phyloP scores from a whole-genome alignment of 768 basidiomycete species.

The Rhodotorula toruloides region DNA sequence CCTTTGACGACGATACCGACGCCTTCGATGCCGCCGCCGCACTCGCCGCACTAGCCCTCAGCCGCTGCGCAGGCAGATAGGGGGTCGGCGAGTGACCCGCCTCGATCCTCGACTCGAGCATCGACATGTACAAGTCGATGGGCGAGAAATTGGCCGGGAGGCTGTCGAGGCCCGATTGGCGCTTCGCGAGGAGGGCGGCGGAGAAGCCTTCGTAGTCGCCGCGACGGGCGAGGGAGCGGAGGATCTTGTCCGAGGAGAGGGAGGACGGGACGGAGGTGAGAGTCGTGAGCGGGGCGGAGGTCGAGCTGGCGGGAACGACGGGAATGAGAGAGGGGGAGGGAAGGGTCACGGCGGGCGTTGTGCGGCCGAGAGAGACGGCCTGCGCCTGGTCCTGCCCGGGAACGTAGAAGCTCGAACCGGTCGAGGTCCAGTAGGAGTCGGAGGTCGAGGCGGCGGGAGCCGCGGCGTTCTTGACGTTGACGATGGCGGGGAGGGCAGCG shows the following conservation, averaged over 20 bases:
- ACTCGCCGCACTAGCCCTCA: not conserved
- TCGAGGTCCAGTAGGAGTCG: conserved; percentile 16
- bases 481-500: too few species aligned
- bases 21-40: too few species aligned
- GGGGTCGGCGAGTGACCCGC: not conserved
- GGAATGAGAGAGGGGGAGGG: not conserved
- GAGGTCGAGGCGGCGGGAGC: too few species aligned
- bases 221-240: not conserved
- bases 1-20: too few species aligned
- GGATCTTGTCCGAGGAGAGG: not conserved
- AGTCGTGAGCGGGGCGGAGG: not conserved
- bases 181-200: not conserved
- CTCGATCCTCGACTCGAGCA: not conserved
- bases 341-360: conserved; percentile 10
- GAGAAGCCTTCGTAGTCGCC: not conserved
- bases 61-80: not conserved
- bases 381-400: not conserved
- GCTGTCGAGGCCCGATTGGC: not conserved
- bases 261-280: not conserved
- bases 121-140: not conserved
- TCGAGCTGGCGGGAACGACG: not conserved
- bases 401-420: not conserved
- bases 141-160: too few species aligned
- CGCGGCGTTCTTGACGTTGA: too few species aligned
- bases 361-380: conserved; percentile 7